phyloP scores from a whole-genome alignment of 1,284 basidiomycete species.

The Austroboletus olivaceoglutinosus region DNA sequence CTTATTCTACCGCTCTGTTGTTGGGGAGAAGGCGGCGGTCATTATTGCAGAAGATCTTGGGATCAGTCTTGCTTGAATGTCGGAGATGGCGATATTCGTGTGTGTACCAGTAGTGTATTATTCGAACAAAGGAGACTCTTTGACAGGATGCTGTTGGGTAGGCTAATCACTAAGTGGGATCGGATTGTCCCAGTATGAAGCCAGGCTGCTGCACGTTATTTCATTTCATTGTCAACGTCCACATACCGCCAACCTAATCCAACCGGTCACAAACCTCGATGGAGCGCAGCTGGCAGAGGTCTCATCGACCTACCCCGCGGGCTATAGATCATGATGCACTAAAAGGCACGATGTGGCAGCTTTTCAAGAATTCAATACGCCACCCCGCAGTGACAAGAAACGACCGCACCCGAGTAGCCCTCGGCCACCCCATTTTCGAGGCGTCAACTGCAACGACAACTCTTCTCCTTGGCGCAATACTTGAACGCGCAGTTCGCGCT shows the following conservation, averaged over 20 bases:
- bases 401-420: conserved; percentile 73
- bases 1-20: conserved; percentile 13
- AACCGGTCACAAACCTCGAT: too few species aligned
- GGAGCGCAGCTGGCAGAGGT: too few species aligned
- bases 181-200: too few species aligned
- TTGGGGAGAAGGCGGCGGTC: conserved; percentile 17
- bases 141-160: too few species aligned
- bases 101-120: too few species aligned
- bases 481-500: conserved; percentile 51
- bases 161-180: too few species aligned
- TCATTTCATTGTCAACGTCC: too few species aligned
- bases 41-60: conserved; percentile 16
- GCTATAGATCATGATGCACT: conserved; percentile 12
- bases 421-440: conserved; percentile 70
- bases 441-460: conserved; percentile 48
- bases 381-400: not conserved
- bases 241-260: too few species aligned
- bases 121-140: too few species aligned
- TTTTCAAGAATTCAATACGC: conserved; percentile 25
- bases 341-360: conserved; percentile 74
- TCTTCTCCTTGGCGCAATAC: conserved; percentile 39
- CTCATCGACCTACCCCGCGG: too few species aligned
- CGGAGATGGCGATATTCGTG: too few species aligned
- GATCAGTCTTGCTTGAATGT: conserved; percentile 1
- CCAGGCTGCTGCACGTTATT: too few species aligned